Evolutionary conservation across 805 yeast genomes (phyloP).

Genomic region (Ogataea kodamae): DNA sequence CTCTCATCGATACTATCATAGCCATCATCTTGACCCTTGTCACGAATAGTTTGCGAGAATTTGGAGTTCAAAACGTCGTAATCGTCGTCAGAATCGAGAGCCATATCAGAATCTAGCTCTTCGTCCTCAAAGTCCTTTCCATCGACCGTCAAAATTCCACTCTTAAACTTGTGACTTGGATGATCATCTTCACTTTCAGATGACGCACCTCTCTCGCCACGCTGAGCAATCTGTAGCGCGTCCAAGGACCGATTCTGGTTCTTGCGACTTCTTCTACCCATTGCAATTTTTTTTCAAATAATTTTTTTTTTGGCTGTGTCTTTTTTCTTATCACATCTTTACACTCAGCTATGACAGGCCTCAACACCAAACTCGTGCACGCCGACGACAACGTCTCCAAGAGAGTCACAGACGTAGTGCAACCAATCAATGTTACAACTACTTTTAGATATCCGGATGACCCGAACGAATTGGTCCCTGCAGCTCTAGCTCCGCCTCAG

Average conservation of each 20-base stretch:
- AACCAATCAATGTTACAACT: constrained; percentile 80
- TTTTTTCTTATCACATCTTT: constrained; percentile 1
- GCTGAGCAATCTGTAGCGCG: constrained; percentile 31
- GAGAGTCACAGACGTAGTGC: constrained; percentile 63
- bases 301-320: constrained; percentile 10
- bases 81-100: constrained; percentile 78
- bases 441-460: constrained; percentile 66
- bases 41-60: constrained; percentile 67
- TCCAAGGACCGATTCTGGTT: constrained; percentile 22
- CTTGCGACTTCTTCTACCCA: constrained; percentile 12
- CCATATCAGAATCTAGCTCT: constrained; percentile 68
- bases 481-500: constrained; percentile 30
- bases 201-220: constrained; percentile 16
- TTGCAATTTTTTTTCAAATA: constrained; percentile 2
- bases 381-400: constrained; percentile 57
- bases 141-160: constrained; percentile 13
- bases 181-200: constrained; percentile 13
- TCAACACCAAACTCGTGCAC: constrained; percentile 62
- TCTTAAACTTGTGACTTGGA: constrained; percentile 11
- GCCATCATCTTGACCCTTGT: constrained; percentile 54
- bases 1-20: constrained; percentile 74
- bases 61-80: constrained; percentile 58
- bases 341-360: constrained; percentile 37
- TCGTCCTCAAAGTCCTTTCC: constrained; percentile 37
- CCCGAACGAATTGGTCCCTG: constrained; percentile 52